Base-by-base conservation (phyloP, 2,329 filamentous ascomycete genomes). In the Fusarium sp. region DNA sequence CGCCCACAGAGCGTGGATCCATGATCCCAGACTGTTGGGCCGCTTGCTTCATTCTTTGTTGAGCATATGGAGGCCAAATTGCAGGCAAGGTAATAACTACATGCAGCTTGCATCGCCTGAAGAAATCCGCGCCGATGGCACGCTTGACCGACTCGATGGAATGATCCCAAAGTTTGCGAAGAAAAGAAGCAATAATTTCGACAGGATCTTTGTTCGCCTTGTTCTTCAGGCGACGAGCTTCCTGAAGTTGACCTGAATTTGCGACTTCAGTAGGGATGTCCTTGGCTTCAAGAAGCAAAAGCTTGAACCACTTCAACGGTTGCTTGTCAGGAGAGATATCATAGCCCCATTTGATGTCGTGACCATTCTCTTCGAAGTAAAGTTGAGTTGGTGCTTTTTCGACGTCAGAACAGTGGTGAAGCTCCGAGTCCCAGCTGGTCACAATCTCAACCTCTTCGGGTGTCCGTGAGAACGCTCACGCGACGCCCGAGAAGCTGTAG, bases 71-170 rank as follows among this genome's bases (percentile, higher is more conserved):
- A 0, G 79, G 78, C 81, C 82, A 84, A 4, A 84, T 83, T 0
- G 82, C 82, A 0, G 82, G 82, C 0, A 84, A 23, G 0, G 82
- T 84, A 2, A 82, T 65, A 2, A 83, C 72, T 0, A 84, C 69
- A 1, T 79, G 72, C 3, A 83, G 74, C 0, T 55, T 74, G 73
- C 5, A 51, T 50, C 0, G 71, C 46, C 0, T 79, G 7, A 5
- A 73, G 43, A 0, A 20, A n/a, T 3, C 62, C 4, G 0, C 75
- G 41, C 11, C 76, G 1, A 72, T 25, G 1, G 70, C 61, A n/a
- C 59, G 41, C 7, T 50, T 58, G 13, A 82, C 78, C 2, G 59
- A 63, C 0, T 72, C 52, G 0, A 76, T 31, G 0, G 56, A 52
- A 23, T 80, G 76, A 0, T 69, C 25, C 79, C 80, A 82, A 0